Base-by-base conservation (phyloP, 2,329 filamentous ascomycete genomes). In the Bipolaris zeicola region DNA sequence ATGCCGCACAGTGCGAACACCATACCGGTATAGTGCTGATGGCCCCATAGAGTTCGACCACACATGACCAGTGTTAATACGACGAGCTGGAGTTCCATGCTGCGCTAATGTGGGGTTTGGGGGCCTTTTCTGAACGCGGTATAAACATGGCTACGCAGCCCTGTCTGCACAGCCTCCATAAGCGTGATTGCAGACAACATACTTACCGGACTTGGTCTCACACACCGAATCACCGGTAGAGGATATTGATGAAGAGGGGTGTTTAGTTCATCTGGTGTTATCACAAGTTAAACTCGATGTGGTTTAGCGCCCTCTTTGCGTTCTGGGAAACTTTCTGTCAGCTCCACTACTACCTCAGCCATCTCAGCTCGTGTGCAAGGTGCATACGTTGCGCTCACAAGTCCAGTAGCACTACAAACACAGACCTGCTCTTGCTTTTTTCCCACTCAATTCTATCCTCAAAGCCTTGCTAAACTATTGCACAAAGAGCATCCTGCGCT, bases 91-190 rank as follows among this genome's bases (percentile, higher is more conserved):
- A 24, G 22, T 52, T 47, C 42, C 20, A 16, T 20, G 36, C 46
- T 42, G 43, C 48, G 41, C 53, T 52, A 56, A 26, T 16, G 52
- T 34, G 50, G 20, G 31, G 6, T 26, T 39, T 44, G 46, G 53
- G 53, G 53, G 53, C 53, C 48, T 16, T 28, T n/a, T 50, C 24
- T 41, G 31, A 24, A 41, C 31, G 33, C 47, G 36, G 14, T 43
- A 38, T 50, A 24, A 33, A 42, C n/a, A 46, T 42, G 10, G 24
- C 13, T 55, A 39, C 41, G 42, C 34, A 45, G 41, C 41, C 34
- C 45, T 45, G 39, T 52, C 34, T 45, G 48, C 53, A 52, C 53
- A 56, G 53, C 53, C 53, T 52, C 49, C 11, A n/a, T 10, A 43
- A 52, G 39, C 22, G 5, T n/a, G 20, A 7, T 20, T 41, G 11